Conservation (phyloP, 768 basidiomycete species). For the Guyanaporus albipodus region DNA sequence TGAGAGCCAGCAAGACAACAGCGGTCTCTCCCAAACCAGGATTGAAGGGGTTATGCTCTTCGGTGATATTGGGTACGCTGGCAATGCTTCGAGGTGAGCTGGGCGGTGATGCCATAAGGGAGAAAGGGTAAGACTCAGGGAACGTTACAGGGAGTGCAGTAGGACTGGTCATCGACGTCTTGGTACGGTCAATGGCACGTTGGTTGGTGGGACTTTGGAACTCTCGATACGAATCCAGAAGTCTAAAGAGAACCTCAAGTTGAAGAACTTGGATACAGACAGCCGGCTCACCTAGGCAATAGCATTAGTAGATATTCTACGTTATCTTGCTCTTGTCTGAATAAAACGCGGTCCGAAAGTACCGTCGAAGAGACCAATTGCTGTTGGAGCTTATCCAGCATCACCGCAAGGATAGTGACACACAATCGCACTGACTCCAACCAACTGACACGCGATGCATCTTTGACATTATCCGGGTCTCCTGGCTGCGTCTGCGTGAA, state of each 20-base stretch:
- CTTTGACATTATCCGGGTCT: slow-evolving; percentile 64
- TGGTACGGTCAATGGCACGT: slow-evolving; percentile 65
- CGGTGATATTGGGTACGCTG: slow-evolving; percentile 38
- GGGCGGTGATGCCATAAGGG: slow-evolving; percentile 66
- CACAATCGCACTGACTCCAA: slow-evolving; percentile 87
- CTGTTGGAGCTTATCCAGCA: slow-evolving; percentile 86
- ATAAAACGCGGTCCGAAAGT: slow-evolving; percentile 53
- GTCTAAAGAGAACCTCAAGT: slow-evolving; percentile 38
- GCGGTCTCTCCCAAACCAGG: slow-evolving; percentile 82
- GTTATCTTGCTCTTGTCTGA: slow-evolving; percentile 86
- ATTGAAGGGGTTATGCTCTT: slow-evolving; percentile 57
- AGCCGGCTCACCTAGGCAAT: slow-evolving; percentile 65
- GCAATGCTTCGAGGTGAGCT: slow-evolving; percentile 44
- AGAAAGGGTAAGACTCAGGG: slow-evolving; percentile 92
- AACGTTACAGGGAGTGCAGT: slow-evolving; percentile 73
- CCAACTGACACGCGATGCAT: slow-evolving; percentile 81
- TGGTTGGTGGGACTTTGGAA: slow-evolving; percentile 64
- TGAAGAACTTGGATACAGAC: background rate
- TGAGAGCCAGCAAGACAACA: slow-evolving; percentile 75
- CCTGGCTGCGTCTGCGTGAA: slow-evolving; percentile 56
- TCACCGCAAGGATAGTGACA: slow-evolving; percentile 82
- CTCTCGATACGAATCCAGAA: slow-evolving; percentile 87
- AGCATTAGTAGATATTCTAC: slow-evolving; percentile 81
- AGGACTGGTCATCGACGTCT: slow-evolving; percentile 54
- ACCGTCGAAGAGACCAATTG: slow-evolving; percentile 67